Conservation (phyloP, 2,329 filamentous ascomycete species). For the Talaromyces islandicus region DNA sequence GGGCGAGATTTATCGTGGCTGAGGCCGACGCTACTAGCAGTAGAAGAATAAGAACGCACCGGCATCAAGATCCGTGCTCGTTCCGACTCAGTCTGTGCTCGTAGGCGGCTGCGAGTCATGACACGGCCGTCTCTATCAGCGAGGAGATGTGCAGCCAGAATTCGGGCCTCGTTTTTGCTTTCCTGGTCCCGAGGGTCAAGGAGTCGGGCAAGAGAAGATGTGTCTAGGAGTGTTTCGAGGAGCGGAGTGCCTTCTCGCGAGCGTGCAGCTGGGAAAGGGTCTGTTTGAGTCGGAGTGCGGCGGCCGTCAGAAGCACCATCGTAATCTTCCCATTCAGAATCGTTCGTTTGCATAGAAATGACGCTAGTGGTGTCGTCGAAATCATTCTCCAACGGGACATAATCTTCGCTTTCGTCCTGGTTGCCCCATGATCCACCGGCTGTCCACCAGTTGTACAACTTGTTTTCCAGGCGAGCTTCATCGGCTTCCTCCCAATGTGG, state of each 20-base stretch:
- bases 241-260: conserved; percentile 46
- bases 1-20: conserved; percentile 24
- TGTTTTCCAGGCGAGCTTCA: conserved; percentile 64
- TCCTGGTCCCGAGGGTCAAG: conserved; percentile 73
- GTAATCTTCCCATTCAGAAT: conserved; percentile 45
- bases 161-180: conserved; percentile 72
- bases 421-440: conserved; percentile 79
- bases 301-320: conserved; percentile 45
- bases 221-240: conserved; percentile 58
- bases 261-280: conserved; percentile 49
- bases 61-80: conserved; percentile 62
- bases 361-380: conserved; percentile 75
- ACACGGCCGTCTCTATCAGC: conserved; percentile 52
- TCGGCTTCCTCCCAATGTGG: conserved; percentile 40
- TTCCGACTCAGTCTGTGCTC: conserved; percentile 52
- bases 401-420: conserved; percentile 74
- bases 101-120: conserved; percentile 76
- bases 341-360: conserved; percentile 55
- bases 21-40: conserved; percentile 20
- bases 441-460: conserved; percentile 80
- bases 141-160: conserved; percentile 72
- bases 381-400: conserved; percentile 50
- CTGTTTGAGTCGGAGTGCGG: conserved; percentile 67
- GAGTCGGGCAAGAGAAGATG: conserved; percentile 67
- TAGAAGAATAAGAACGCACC: conserved; percentile 23